Percentiles rank a stretch among this genome's conserved stretches.
Conservation (phyloP, 345 rosid species). For the Syzygium aromaticum region DNA sequence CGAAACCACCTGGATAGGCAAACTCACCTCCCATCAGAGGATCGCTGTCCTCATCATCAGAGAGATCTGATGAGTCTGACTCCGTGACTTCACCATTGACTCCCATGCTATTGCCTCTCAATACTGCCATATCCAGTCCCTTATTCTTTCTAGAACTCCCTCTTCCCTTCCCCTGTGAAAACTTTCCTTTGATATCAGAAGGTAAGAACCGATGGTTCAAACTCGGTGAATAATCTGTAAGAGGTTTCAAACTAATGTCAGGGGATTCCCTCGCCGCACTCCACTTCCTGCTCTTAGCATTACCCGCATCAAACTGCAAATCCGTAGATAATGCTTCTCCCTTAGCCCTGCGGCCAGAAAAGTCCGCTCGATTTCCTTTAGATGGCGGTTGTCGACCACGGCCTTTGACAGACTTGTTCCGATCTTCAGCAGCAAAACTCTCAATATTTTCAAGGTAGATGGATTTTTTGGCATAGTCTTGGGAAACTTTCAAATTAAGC, state of each 20-base stretch:
- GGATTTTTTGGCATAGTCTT: slow-evolving; percentile 28
- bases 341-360: slow-evolving; percentile 29
- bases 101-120: slow-evolving; percentile 37
- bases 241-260: slow-evolving; percentile 36
- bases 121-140: slow-evolving; percentile 22
- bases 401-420: slow-evolving; percentile 47
- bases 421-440: slow-evolving; percentile 39
- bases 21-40: slow-evolving; percentile 40
- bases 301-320: slow-evolving; percentile 42
- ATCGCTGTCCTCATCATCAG: slow-evolving; percentile 40
- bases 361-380: slow-evolving; percentile 46
- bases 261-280: slow-evolving; percentile 49
- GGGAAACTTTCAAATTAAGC: slow-evolving; percentile 16
- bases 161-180: slow-evolving; percentile 48
- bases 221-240: slow-evolving; percentile 42
- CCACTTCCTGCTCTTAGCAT: slow-evolving; percentile 55
- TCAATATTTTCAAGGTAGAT: slow-evolving; percentile 32
- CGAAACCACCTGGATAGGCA: slow-evolving; percentile 29
- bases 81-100: slow-evolving; percentile 66
- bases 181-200: slow-evolving; percentile 45
- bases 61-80: slow-evolving; percentile 69
- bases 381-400: slow-evolving; percentile 12
- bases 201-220: slow-evolving; percentile 45
- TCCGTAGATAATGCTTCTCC: slow-evolving; percentile 40
- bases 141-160: slow-evolving; percentile 42